These are phyloP conservation scores for Gossypium schwendimanii DNA, from an alignment of 441 rosid genomes.

Conservation along the genomic window DNA sequence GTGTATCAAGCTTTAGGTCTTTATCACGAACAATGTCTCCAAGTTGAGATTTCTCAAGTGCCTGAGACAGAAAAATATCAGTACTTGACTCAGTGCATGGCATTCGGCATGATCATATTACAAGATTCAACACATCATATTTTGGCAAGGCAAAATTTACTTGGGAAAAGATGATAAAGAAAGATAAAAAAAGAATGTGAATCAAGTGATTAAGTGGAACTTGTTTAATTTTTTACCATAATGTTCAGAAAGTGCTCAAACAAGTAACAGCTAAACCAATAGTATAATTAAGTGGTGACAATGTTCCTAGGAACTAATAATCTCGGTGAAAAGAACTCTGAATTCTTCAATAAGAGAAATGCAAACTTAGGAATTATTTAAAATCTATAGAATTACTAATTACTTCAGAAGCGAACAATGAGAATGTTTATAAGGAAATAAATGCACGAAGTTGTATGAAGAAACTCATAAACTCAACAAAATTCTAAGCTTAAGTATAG, in stretches of 20 bases:
- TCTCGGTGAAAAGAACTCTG: neutral
- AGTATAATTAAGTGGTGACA: neutral
- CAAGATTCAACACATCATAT: constrained; percentile 1
- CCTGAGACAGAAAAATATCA: constrained; percentile 39
- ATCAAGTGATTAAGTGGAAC: neutral
- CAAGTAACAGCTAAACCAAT: neutral
- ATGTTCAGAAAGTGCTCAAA: neutral
- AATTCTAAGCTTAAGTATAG: neutral
- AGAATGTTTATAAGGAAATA: neutral
- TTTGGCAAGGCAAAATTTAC: neutral
- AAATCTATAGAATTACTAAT: neutral
- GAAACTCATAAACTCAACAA: neutral
- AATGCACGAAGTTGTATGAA: neutral
- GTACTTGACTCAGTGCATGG: neutral
- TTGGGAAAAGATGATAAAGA: neutral
- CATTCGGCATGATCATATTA: neutral
- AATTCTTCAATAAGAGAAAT: neutral
- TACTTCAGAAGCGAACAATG: neutral
- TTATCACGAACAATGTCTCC: constrained; percentile 79
- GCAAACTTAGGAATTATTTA: neutral
- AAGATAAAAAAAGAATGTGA: neutral
- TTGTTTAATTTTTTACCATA: neutral
- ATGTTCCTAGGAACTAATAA: neutral
- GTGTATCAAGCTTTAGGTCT: constrained; percentile 84
- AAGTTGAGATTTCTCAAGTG: constrained; percentile 92